Evolutionary conservation across 352 stramenopile species (phyloP), one percentile per base, ranked within the genome.

Genomic region (Phytophthora pisi): DNA sequence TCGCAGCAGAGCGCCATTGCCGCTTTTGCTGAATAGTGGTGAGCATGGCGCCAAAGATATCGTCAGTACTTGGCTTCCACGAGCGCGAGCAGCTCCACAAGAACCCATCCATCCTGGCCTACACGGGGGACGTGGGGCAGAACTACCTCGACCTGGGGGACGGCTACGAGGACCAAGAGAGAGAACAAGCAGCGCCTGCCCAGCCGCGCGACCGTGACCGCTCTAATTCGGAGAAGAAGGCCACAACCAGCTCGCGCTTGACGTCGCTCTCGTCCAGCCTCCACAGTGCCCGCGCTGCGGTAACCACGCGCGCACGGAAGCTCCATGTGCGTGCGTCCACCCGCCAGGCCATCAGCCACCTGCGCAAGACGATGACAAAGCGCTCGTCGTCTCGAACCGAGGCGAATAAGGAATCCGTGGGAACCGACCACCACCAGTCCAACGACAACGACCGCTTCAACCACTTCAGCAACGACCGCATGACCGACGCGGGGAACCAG

Each of bases 291-390:
- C 63, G 63, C 8, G 57, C 24, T 9, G 51, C 57, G 24, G 43
- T 76, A 26, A 24, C 38, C 18, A 51, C 51, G 4, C 55, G 26
- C 23, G 61, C 63, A 18, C 68, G 65, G 40, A 71, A 68, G 47
- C 53, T 76, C n/a, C 68, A 75, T 34, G 57, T 75, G 10, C 68
- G 63, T 8, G 68, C 68, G 20, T 75, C 68, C 18, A 70, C 68
- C 26, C 57, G 53, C 28, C 57, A 72, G 16, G 68, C 63, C 31
- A 63, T 76, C 23, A 60, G 36, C 18, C 64, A 72, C 3, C 49
- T 76, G 18, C 64, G 64, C 46, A 76, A 72, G 43, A 62, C 28
- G n/a, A 61, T 66, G 47, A 7, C 26, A 2, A 60, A 66, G 42
- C 34, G 28, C 18, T 8, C 59, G 0, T 26, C 51, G 13, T 65